Conservation (phyloP, 257 asterid genomes). For the Solanum okadae region DNA sequence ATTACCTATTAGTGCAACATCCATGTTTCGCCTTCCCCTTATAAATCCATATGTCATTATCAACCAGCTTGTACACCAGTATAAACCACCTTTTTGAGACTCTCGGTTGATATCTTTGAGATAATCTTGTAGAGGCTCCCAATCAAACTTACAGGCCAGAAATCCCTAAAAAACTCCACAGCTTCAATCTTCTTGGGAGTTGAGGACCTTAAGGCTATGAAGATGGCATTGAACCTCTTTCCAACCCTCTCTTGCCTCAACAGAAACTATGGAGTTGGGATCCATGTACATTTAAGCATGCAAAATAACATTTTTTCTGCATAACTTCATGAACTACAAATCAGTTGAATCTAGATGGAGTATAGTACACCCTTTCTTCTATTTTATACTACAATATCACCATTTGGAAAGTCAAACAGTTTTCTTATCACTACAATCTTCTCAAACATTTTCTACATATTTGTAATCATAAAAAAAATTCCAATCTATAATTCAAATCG, state of each 20-base stretch:
- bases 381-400: background rate
- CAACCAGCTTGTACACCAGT: background rate
- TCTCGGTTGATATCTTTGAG: background rate
- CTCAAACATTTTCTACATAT: background rate
- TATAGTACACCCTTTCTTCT: background rate
- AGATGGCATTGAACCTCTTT: background rate
- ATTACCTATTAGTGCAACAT: background rate
- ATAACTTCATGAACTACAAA: background rate
- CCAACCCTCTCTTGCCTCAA: background rate
- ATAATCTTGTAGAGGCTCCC: background rate
- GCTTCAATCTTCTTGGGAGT: background rate
- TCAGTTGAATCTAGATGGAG: background rate
- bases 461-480: background rate
- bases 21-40: background rate
- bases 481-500: background rate
- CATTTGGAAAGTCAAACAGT: background rate
- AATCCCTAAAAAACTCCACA: background rate
- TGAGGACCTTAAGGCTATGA: background rate
- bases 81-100: background rate
- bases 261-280: background rate
- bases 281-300: background rate
- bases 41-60: background rate
- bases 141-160: background rate
- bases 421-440: background rate
- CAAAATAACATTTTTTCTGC: background rate